A percentile compares a stretch with the other conserved stretches of the same genome.
phyloP scores from a whole-genome alignment of 495 filamentous ascomycete genomes.

The Pseudomonodictys pantanalensis region DNA sequence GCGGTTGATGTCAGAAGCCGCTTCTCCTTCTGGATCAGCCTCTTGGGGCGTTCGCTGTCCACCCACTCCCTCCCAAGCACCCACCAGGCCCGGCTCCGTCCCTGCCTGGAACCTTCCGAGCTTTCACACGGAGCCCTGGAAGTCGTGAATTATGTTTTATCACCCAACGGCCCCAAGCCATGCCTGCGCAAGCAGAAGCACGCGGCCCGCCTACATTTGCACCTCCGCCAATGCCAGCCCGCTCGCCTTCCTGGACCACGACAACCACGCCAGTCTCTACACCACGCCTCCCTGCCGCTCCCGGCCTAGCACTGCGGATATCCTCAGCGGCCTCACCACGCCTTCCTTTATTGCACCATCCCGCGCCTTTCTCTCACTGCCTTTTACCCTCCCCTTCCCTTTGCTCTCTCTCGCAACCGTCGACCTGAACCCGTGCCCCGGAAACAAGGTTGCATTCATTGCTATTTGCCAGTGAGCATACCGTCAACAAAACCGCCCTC shows the following conservation, averaged over 20 bases:
- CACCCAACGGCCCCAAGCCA: slow-evolving; percentile 35
- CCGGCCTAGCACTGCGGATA: slow-evolving; percentile 5
- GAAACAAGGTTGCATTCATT: slow-evolving; percentile 22
- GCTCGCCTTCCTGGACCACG: not conserved
- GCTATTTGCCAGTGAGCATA: slow-evolving; percentile 21
- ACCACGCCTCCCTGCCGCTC: not conserved
- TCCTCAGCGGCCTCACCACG: not conserved
- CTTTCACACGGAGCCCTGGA: slow-evolving; percentile 21
- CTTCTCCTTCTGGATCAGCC: slow-evolving; percentile 36
- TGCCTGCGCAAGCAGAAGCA: slow-evolving; percentile 26
- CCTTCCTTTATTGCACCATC: slow-evolving; percentile 11
- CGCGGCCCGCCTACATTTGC: slow-evolving; percentile 12
- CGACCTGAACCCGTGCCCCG: slow-evolving; percentile 1
- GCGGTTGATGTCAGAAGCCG: slow-evolving; percentile 31
- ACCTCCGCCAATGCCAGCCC: no score
- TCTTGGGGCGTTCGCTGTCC: slow-evolving; percentile 24
- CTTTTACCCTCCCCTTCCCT: not conserved
- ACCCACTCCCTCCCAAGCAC: no score
- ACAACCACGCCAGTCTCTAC: not conserved
- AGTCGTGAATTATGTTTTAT: slow-evolving; percentile 36
- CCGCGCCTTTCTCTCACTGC: not conserved
- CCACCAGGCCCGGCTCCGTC: no score
- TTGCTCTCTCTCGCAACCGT: not conserved
- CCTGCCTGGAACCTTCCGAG: slow-evolving; percentile 35
- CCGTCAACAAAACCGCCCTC: slow-evolving; percentile 14